phyloP scores from a whole-genome alignment of 371 early-diverging fungal genomes.

The Syncephalastrum monosporum region DNA sequence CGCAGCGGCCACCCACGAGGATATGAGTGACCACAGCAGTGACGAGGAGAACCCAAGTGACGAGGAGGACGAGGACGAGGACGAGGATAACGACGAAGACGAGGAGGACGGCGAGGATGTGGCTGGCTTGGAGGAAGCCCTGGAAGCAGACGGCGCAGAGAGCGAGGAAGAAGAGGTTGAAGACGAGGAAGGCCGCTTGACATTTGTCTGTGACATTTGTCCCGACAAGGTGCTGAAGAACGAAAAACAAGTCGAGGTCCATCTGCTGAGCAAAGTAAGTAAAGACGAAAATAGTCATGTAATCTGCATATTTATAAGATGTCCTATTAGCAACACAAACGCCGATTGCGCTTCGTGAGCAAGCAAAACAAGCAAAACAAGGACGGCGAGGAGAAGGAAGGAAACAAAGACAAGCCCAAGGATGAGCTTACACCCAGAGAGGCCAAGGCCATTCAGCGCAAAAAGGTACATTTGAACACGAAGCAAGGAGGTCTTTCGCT shows the following conservation, averaged over 20 bases:
- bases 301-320: background rate
- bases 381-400: constrained; percentile 1
- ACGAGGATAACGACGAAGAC: constrained; percentile 10
- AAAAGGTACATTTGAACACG: no score
- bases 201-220: constrained; percentile 23
- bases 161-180: constrained; percentile 12
- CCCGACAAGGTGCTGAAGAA: constrained; percentile 22
- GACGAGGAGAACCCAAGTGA: constrained; percentile 14
- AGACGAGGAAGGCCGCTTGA: constrained; percentile 15
- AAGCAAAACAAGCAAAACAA: constrained; percentile 5
- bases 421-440: no score
- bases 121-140: constrained; percentile 7
- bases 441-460: no score
- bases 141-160: constrained; percentile 7
- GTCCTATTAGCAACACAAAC: constrained; percentile 11
- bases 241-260: constrained; percentile 20
- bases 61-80: constrained; percentile 7
- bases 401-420: background rate
- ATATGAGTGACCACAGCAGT: constrained; percentile 5
- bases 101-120: constrained; percentile 11
- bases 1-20: constrained; percentile 15
- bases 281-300: background rate
- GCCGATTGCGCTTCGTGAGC: constrained; percentile 11
- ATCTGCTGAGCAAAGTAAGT: constrained; percentile 27
- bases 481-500: no score